phyloP scores from a whole-genome alignment of 2,329 filamentous ascomycete species.

The Tolypocladium album region DNA sequence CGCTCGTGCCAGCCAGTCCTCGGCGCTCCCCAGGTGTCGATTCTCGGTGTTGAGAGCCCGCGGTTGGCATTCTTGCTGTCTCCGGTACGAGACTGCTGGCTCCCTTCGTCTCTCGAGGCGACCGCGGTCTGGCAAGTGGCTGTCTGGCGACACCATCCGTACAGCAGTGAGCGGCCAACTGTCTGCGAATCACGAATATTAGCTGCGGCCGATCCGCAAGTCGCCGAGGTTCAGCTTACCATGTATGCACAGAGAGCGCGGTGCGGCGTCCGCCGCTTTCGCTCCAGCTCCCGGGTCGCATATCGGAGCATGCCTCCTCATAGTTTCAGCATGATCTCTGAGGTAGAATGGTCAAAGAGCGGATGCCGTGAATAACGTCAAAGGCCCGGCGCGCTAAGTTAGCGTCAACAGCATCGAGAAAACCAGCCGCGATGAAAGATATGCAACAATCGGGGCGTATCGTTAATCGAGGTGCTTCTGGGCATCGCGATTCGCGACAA shows the following conservation, averaged over 20 bases:
- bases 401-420: background rate
- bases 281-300: slow-evolving; percentile 19
- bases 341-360: background rate
- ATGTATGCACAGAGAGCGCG: slow-evolving; percentile 9
- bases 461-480: background rate
- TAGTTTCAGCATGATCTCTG: slow-evolving; percentile 11
- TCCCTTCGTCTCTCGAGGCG: background rate
- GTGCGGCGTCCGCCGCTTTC: slow-evolving; percentile 14
- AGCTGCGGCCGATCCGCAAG: background rate
- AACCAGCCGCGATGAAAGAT: background rate
- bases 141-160: background rate
- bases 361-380: background rate
- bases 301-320: slow-evolving; percentile 26
- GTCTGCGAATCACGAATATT: slow-evolving; percentile 1
- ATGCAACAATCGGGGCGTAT: slow-evolving; percentile 15
- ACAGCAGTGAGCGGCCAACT: background rate
- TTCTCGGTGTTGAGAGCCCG: background rate
- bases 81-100: background rate
- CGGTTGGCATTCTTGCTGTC: background rate
- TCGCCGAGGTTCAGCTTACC: slow-evolving; percentile 8
- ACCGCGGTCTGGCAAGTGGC: slow-evolving; percentile 3
- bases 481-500: too few relatives aligned
- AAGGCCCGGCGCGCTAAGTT: background rate
- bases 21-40: background rate
- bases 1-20: background rate